Evolutionary conservation across 805 yeast species (phyloP).

Genomic region (Sungouiella blattae): DNA sequence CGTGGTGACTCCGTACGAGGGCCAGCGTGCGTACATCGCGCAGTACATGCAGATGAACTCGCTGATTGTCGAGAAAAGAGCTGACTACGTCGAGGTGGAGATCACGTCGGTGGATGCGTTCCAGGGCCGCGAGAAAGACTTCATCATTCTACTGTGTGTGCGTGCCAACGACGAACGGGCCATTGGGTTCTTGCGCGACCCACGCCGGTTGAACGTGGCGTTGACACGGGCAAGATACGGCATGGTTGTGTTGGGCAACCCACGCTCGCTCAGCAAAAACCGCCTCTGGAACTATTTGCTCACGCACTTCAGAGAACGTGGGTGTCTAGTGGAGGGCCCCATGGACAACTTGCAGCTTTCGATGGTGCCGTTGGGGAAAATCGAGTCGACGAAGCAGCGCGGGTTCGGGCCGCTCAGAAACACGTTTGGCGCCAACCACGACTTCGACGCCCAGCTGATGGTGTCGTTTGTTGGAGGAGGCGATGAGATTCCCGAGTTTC

Average conservation of each 20-base stretch:
- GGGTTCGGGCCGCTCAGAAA: no score
- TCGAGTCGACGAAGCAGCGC: neutral
- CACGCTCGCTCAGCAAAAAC: slow-evolving; percentile 68
- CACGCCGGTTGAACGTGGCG: slow-evolving; percentile 43
- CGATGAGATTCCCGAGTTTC: no score
- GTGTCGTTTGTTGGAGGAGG: no score
- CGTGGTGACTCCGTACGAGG: slow-evolving; percentile 91
- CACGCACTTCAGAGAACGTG: slow-evolving; percentile 74
- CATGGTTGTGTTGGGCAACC: slow-evolving; percentile 68
- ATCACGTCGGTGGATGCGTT: slow-evolving; percentile 59
- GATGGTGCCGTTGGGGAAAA: slow-evolving; percentile 45
- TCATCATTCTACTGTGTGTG: slow-evolving; percentile 41
- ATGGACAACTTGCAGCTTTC: slow-evolving; percentile 75
- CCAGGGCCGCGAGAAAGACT: slow-evolving; percentile 45
- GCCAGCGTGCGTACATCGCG: slow-evolving; percentile 79
- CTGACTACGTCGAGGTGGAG: slow-evolving; percentile 68
- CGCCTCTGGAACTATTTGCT: slow-evolving; percentile 75
- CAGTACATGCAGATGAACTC: slow-evolving; percentile 73
- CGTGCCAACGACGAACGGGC: slow-evolving; percentile 39
- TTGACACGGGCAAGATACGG: slow-evolving; percentile 44
- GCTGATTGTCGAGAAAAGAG: slow-evolving; percentile 42
- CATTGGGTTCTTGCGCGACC: slow-evolving; percentile 43
- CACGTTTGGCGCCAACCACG: slow-evolving; percentile 7
- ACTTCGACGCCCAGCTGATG: slow-evolving; percentile 27
- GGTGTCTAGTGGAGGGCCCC: slow-evolving; percentile 88